Evolutionary conservation across 78 protist species (phyloP).

Genomic region (Dictyostelium citrinum): DNA sequence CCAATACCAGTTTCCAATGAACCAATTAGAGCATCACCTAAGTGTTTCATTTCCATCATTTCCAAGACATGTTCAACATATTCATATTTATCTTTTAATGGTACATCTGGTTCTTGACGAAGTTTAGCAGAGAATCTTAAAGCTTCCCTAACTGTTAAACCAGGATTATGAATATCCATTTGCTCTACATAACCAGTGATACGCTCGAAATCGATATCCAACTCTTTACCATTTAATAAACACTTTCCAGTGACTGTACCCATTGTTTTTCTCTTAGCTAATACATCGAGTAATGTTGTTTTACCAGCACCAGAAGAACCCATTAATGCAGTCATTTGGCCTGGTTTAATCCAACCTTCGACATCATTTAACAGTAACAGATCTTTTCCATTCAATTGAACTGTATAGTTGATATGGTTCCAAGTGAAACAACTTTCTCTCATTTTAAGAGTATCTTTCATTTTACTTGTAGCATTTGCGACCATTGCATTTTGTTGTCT

Average conservation of each 20-base stretch:
- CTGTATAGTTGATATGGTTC: constrained; percentile 32
- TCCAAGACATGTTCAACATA: constrained; percentile 53
- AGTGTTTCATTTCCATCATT: constrained; percentile 74
- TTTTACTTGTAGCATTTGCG: constrained; percentile 32
- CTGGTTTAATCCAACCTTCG: constrained; percentile 82
- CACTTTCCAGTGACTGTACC: constrained; percentile 82
- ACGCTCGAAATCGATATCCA: constrained; percentile 51
- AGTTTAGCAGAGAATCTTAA: constrained; percentile 59
- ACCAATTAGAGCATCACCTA: constrained; percentile 76
- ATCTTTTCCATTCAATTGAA: not conserved
- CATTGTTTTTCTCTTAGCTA: constrained; percentile 87
- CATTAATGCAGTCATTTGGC: constrained; percentile 86
- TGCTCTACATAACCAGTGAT: constrained; percentile 84
- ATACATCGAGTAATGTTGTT: constrained; percentile 88
- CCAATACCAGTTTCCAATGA: constrained; percentile 61
- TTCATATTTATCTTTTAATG: constrained; percentile 32
- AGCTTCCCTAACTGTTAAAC: constrained; percentile 67
- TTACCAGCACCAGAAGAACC: constrained; percentile 86
- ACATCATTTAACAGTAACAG: constrained; percentile 73
- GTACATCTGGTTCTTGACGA: constrained; percentile 31
- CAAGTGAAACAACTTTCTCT: constrained; percentile 47
- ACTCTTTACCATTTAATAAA: constrained; percentile 81
- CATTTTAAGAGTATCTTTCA: constrained; percentile 6
- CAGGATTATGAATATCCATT: constrained; percentile 73
- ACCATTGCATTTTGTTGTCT: constrained; percentile 21